Conservation (phyloP, 1,284 basidiomycete species). For the Athelia sp. region DNA sequence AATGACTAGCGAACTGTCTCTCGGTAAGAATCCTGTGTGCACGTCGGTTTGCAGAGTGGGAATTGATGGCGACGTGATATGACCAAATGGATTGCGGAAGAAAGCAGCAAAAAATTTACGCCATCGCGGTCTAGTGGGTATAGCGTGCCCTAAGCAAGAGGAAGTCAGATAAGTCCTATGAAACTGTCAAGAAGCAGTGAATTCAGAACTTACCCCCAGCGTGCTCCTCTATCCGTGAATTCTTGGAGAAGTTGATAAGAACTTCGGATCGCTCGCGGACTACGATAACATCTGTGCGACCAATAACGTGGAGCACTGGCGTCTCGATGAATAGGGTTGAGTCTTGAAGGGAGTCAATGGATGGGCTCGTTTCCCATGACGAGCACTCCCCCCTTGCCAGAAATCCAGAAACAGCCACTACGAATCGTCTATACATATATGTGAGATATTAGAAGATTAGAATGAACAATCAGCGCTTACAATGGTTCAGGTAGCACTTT, state of each 20-base stretch:
- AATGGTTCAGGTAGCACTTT: too few species aligned
- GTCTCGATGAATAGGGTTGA: conserved; percentile 1
- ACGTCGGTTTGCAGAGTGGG: too few species aligned
- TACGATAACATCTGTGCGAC: conserved; percentile 9
- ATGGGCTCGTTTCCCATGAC: conserved; percentile 6
- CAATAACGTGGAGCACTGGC: conserved; percentile 7
- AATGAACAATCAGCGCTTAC: too few species aligned
- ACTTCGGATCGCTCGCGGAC: conserved; percentile 7
- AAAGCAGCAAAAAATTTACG: conserved; percentile 8
- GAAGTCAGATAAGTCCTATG: background rate
- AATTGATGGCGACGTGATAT: conserved; percentile 7
- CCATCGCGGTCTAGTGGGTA: conserved; percentile 7
- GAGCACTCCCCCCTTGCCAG: conserved; percentile 8
- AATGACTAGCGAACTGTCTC: too few species aligned
- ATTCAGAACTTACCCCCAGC: conserved; percentile 3
- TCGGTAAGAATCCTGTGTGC: too few species aligned
- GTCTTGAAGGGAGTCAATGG: conserved; percentile 1
- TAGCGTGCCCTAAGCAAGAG: conserved; percentile 7
- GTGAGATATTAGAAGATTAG: too few species aligned
- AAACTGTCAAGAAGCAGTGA: background rate
- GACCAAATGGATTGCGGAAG: conserved; percentile 6
- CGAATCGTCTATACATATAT: conserved; percentile 4
- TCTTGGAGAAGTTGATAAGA: conserved; percentile 1
- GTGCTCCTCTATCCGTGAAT: conserved; percentile 9
- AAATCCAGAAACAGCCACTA: conserved; percentile 8